Evolutionary conservation across 2,329 filamentous ascomycete species (phyloP).

Genomic region (Grosmannia penicillata): DNA sequence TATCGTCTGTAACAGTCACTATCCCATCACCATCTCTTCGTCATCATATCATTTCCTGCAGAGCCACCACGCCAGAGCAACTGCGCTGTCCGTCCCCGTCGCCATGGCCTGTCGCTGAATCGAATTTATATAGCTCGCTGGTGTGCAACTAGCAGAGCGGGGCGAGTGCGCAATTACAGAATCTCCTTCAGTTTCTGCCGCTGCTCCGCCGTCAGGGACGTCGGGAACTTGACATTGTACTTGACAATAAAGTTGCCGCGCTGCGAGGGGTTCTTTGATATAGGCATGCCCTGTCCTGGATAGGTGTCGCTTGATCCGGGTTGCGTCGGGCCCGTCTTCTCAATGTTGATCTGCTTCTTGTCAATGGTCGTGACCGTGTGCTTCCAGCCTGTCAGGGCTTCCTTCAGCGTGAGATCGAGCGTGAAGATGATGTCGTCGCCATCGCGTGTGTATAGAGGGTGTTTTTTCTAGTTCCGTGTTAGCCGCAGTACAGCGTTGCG

Average conservation of each 20-base stretch:
- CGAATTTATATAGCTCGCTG: neutral
- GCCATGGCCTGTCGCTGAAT: too few relatives aligned
- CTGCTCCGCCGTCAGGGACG: constrained; percentile 57
- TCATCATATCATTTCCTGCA: neutral
- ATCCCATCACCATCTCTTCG: neutral
- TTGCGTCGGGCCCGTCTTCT: constrained; percentile 71
- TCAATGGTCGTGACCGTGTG: constrained; percentile 90
- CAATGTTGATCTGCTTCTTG: constrained; percentile 66
- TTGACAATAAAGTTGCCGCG: constrained; percentile 80
- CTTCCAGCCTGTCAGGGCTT: constrained; percentile 87
- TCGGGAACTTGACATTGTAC: constrained; percentile 88
- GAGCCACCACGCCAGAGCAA: too few relatives aligned
- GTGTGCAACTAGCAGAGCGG: neutral
- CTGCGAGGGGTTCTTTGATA: constrained; percentile 74
- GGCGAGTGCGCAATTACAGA: constrained; percentile 39
- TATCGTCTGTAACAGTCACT: neutral
- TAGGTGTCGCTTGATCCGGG: constrained; percentile 71
- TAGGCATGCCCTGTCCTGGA: constrained; percentile 82
- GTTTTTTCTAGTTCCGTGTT: constrained; percentile 54
- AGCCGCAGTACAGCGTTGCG: too few relatives aligned
- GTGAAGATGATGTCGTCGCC: constrained; percentile 74
- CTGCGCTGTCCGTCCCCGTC: too few relatives aligned
- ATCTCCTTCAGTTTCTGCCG: constrained; percentile 72
- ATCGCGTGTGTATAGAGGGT: constrained; percentile 71
- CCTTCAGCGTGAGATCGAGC: constrained; percentile 76